A percentile compares a stretch with the other conserved stretches of the same genome.
Conservation (phyloP, 106 monocot genomes). For the Posidonia australis region DNA sequence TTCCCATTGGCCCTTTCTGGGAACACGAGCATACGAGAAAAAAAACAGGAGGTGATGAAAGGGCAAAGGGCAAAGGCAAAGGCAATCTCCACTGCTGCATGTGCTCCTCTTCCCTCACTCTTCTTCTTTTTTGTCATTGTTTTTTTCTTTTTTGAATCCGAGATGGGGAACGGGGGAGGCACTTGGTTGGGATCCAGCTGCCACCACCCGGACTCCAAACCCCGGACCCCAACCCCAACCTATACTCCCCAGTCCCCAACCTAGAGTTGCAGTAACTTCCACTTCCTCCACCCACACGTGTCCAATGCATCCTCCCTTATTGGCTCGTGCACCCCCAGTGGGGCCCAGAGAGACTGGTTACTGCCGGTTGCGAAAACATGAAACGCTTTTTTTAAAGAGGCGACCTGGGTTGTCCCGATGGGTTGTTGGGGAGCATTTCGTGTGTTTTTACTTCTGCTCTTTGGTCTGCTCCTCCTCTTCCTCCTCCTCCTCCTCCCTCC, state of each 20-base stretch:
- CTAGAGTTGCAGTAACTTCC: too few species aligned
- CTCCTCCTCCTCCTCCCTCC: neutral
- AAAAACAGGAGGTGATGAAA: neutral
- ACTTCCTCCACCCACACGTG: neutral
- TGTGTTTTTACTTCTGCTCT: conserved; percentile 1
- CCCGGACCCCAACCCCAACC: conserved; percentile 8
- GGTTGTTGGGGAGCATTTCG: conserved; percentile 37
- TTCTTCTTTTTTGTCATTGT: neutral
- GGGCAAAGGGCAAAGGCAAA: neutral
- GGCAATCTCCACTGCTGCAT: neutral
- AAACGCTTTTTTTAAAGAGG: neutral
- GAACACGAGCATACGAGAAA: neutral
- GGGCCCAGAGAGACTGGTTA: neutral
- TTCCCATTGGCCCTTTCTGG: conserved; percentile 1
- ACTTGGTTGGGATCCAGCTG: conserved; percentile 14
- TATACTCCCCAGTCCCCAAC: neutral
- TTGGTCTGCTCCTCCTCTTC: neutral
- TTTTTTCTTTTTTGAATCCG: neutral
- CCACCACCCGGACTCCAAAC: conserved; percentile 3
- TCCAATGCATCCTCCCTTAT: neutral
- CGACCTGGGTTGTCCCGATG: neutral
- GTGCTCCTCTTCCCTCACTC: neutral
- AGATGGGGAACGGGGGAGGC: neutral
- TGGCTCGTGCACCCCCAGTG: too few species aligned
- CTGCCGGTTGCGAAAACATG: neutral